Conservation (phyloP, 2,329 filamentous ascomycete species). For the Penicillium sp. region DNA sequence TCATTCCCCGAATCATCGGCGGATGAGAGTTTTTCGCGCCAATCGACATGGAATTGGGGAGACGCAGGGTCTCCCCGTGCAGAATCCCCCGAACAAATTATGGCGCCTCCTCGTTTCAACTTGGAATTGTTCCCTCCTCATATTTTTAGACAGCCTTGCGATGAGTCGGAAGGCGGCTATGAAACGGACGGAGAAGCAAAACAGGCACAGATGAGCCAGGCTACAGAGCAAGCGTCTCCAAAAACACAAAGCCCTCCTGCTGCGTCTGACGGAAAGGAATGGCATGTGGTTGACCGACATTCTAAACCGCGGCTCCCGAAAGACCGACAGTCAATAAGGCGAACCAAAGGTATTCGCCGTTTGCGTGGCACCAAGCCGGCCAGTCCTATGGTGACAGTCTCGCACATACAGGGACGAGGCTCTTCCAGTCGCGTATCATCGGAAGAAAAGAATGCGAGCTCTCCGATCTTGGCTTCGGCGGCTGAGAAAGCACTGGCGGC, state of each 20-base stretch:
- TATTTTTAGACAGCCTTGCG: constrained; percentile 28
- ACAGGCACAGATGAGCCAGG: constrained; percentile 28
- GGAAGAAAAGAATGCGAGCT: constrained; percentile 17
- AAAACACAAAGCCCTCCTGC: constrained; percentile 23
- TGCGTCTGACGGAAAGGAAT: constrained; percentile 26
- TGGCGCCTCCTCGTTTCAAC: constrained; percentile 23
- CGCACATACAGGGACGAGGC: constrained; percentile 29
- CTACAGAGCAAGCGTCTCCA: constrained; percentile 25
- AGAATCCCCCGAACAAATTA: constrained; percentile 35
- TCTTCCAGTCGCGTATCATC: constrained; percentile 24
- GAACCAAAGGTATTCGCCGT: constrained; percentile 15
- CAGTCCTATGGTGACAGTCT: constrained; percentile 26
- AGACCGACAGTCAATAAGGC: constrained; percentile 2
- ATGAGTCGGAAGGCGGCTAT: constrained; percentile 32
- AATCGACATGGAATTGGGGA: constrained; percentile 32
- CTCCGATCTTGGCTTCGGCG: constrained; percentile 28
- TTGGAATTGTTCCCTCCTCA: constrained; percentile 33
- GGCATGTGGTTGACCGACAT: constrained; percentile 31
- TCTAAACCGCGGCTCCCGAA: constrained; percentile 14
- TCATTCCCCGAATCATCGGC: constrained; percentile 40
- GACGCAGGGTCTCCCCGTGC: constrained; percentile 28
- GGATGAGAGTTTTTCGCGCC: constrained; percentile 34
- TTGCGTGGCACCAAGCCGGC: constrained; percentile 19
- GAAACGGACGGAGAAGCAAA: constrained; percentile 33
- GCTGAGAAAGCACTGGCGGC: constrained; percentile 39